Percentiles rank a stretch among this genome's conserved stretches.
phyloP scores from a whole-genome alignment of 352 stramenopile species.

The Hyaloperonospora arabidopsidis region DNA sequence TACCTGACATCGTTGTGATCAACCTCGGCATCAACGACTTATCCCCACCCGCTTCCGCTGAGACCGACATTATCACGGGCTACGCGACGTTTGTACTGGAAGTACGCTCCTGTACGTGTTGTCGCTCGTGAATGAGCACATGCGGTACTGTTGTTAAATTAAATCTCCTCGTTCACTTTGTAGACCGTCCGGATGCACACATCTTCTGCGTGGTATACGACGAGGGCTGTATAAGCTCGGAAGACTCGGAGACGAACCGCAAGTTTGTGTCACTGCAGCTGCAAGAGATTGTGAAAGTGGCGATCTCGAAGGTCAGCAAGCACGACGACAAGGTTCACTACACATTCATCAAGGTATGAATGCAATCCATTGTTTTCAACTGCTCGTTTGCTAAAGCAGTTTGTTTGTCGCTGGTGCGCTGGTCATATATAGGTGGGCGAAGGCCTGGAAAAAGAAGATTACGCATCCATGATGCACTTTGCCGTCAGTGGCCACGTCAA shows the following conservation, averaged over 20 bases:
- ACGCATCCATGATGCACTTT: constrained; percentile 77
- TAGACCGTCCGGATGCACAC: constrained; percentile 70
- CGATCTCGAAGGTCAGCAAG: constrained; percentile 68
- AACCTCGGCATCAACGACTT: constrained; percentile 81
- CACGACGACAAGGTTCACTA: constrained; percentile 81
- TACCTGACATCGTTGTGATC: constrained; percentile 77
- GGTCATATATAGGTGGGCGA: constrained; percentile 51
- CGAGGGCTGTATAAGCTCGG: constrained; percentile 71
- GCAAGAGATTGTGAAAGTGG: constrained; percentile 81
- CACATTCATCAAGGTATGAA: constrained; percentile 60
- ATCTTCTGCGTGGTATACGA: constrained; percentile 86
- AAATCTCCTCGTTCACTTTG: background rate
- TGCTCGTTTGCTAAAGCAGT: background rate
- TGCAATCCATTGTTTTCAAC: background rate
- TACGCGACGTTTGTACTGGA: constrained; percentile 68
- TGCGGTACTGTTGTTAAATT: background rate
- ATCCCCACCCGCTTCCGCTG: constrained; percentile 71
- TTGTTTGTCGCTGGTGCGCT: background rate
- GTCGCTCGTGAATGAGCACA: background rate
- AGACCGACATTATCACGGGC: constrained; percentile 75
- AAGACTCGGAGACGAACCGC: constrained; percentile 65
- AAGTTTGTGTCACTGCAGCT: constrained; percentile 73
- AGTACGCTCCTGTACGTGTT: constrained; percentile 62
- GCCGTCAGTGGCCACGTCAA: constrained; percentile 78
- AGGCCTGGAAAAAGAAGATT: constrained; percentile 56